phyloP scores from a whole-genome alignment of 306 rosid species.

The Quercus alba region DNA sequence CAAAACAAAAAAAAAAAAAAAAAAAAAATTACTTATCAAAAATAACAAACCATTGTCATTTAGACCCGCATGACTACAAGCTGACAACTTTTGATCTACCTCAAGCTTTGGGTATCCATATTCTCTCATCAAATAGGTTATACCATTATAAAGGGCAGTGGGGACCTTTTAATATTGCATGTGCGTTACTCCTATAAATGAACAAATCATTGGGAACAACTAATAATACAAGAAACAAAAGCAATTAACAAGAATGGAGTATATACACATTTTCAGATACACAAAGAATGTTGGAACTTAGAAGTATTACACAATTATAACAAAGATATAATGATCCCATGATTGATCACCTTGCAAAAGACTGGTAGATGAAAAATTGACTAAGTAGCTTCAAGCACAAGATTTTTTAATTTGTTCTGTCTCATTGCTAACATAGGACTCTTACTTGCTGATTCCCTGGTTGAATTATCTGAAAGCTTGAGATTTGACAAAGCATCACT shows the following conservation, averaged over 20 bases:
- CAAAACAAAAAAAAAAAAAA: too few relatives aligned
- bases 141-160: too few relatives aligned
- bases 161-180: too few relatives aligned
- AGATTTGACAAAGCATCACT: conserved; percentile 57
- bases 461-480: conserved; percentile 42
- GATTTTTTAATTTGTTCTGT: conserved; percentile 17
- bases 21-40: too few relatives aligned
- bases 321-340: background rate
- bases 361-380: background rate
- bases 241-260: background rate
- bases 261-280: background rate
- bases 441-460: conserved; percentile 18
- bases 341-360: background rate
- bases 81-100: background rate
- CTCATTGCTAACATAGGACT: conserved; percentile 1
- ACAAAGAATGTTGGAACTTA: background rate
- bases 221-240: background rate
- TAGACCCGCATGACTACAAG: conserved; percentile 48
- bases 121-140: too few relatives aligned
- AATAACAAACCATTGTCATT: conserved; percentile 33
- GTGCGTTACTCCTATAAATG: too few relatives aligned
- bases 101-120: too few relatives aligned
- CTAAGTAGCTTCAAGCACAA: conserved; percentile 43
- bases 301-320: background rate
- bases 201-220: too few relatives aligned